Conservation (phyloP, 2,329 filamentous ascomycete species). For the Aspergillus awamori region DNA sequence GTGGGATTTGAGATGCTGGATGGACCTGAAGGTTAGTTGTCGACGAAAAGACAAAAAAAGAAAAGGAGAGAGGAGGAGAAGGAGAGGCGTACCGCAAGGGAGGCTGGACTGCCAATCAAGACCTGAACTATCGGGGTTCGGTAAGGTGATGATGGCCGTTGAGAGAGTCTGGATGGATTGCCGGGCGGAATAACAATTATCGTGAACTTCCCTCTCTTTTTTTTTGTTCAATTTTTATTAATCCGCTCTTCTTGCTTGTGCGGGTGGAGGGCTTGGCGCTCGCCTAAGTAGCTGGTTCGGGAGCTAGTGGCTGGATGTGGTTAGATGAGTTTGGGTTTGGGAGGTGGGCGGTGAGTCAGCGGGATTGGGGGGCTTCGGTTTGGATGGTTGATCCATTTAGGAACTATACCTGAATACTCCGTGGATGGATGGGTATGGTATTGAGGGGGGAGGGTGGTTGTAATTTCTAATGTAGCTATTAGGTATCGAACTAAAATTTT, state of each 20-base stretch:
- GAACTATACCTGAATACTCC: too few relatives aligned
- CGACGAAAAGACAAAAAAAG: neutral
- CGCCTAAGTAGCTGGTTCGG: slow-evolving; percentile 35
- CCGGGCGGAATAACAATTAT: slow-evolving; percentile 17
- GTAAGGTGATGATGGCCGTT: slow-evolving; percentile 73
- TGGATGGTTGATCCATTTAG: too few relatives aligned
- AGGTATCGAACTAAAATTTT: too few relatives aligned
- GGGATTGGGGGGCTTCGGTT: too few relatives aligned
- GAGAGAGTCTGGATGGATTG: slow-evolving; percentile 24
- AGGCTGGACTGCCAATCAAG: slow-evolving; percentile 65
- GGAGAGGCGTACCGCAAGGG: slow-evolving; percentile 25
- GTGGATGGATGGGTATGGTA: too few relatives aligned
- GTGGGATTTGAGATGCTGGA: slow-evolving; percentile 25
- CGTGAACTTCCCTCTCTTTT: slow-evolving; percentile 11
- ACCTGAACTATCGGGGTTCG: slow-evolving; percentile 75
- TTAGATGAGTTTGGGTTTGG: slow-evolving; percentile 6
- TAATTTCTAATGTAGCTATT: too few relatives aligned
- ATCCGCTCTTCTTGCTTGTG: slow-evolving; percentile 24
- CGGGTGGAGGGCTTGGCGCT: slow-evolving; percentile 39
- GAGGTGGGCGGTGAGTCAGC: slow-evolving; percentile 21
- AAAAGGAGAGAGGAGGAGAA: neutral
- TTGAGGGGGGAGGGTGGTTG: too few relatives aligned
- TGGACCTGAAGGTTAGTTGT: slow-evolving; percentile 16
- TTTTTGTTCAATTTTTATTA: slow-evolving; percentile 1
- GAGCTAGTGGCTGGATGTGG: slow-evolving; percentile 33